Evolutionary conservation across 495 filamentous ascomycete genomes (phyloP).

Genomic region (Ramalina peruviana): DNA sequence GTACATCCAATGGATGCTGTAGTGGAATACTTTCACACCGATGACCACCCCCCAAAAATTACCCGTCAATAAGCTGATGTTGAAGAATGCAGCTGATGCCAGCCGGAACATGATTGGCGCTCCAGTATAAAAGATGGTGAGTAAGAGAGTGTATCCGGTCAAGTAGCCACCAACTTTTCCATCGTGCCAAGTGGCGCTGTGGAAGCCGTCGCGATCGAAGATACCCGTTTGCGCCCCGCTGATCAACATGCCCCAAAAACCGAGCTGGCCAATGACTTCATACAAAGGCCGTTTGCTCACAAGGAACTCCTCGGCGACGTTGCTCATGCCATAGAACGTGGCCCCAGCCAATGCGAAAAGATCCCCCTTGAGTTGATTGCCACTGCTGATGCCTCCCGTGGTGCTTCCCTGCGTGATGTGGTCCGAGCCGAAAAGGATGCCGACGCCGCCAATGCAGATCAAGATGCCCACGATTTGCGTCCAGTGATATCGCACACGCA

Average conservation of each 20-base stretch:
- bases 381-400: slow-evolving; percentile 36
- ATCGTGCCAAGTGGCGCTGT: slow-evolving; percentile 50
- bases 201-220: slow-evolving; percentile 69
- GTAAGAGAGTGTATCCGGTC: slow-evolving; percentile 70
- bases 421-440: slow-evolving; percentile 75
- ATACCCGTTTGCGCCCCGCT: slow-evolving; percentile 82
- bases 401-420: slow-evolving; percentile 58
- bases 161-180: slow-evolving; percentile 62
- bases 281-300: slow-evolving; percentile 77
- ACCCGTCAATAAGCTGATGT: slow-evolving; percentile 82
- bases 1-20: slow-evolving; percentile 76
- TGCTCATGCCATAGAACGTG: slow-evolving; percentile 81
- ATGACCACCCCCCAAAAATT: slow-evolving; percentile 97
- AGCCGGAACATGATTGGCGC: slow-evolving; percentile 81
- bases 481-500: slow-evolving; percentile 76
- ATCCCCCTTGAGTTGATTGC: slow-evolving; percentile 75
- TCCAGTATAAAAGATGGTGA: slow-evolving; percentile 74
- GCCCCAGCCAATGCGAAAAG: slow-evolving; percentile 82
- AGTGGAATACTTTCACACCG: slow-evolving; percentile 71
- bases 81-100: slow-evolving; percentile 85
- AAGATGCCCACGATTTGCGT: slow-evolving; percentile 76
- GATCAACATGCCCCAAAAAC: slow-evolving; percentile 79
- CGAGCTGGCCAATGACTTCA: slow-evolving; percentile 85
- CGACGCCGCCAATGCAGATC: slow-evolving; percentile 85
- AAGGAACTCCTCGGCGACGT: slow-evolving; percentile 85